These are phyloP conservation scores for Barnettozyma salicaria DNA, from an alignment of 805 yeast species.

Conservation along the genomic window DNA sequence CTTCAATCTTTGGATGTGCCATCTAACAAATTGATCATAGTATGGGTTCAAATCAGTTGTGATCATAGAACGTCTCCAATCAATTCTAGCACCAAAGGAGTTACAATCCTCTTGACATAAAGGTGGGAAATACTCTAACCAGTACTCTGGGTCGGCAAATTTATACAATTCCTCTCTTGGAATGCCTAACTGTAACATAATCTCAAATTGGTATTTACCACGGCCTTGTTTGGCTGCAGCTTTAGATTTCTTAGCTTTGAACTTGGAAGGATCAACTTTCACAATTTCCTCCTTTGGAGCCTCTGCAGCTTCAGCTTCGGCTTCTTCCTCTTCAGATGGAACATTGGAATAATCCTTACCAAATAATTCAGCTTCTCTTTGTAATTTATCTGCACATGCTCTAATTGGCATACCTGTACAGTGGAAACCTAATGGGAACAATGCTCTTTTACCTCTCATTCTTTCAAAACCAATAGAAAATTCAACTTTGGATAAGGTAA, in stretches of 20 bases:
- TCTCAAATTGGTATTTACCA: conserved; percentile 91
- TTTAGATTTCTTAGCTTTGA: conserved; percentile 88
- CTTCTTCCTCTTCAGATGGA: conserved; percentile 58
- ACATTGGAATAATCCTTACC: conserved; percentile 72
- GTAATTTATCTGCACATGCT: conserved; percentile 92
- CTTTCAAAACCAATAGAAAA: conserved; percentile 90
- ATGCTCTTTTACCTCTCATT: conserved; percentile 86
- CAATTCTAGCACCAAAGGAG: conserved; percentile 85
- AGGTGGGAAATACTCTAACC: conserved; percentile 92
- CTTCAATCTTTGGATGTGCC: conserved; percentile 91
- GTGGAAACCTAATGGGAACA: conserved; percentile 96
- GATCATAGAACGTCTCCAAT: conserved; percentile 95
- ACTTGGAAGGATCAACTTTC: conserved; percentile 79
- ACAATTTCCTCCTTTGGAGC: conserved; percentile 29
- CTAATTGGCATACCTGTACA: conserved; percentile 99
- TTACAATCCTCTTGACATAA: conserved; percentile 75
- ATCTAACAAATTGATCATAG: conserved; percentile 90
- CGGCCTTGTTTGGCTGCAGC: conserved; percentile 92
- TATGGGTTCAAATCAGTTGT: conserved; percentile 95
- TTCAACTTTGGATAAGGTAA: conserved; percentile 91
- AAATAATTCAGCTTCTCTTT: conserved; percentile 86
- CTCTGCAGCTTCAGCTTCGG: conserved; percentile 39
- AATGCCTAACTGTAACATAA: conserved; percentile 92
- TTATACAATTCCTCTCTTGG: conserved; percentile 74
- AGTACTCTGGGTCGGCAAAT: conserved; percentile 87